Base-by-base conservation (phyloP, 768 basidiomycete species). In the Tricholoma bakamatsutake region DNA sequence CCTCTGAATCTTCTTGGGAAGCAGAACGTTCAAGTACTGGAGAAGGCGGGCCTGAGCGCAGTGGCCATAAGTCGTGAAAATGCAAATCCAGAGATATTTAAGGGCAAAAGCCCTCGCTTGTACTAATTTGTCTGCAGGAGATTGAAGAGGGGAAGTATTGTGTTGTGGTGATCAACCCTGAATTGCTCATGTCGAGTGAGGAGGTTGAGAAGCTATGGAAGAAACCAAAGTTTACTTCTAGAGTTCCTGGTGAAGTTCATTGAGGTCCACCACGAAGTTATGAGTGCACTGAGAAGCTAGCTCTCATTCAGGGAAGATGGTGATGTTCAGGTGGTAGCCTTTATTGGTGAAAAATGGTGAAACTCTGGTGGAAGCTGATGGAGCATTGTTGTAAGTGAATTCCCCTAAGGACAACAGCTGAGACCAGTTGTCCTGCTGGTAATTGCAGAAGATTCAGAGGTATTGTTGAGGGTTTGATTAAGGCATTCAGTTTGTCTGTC, bases 231-330 rank as follows among this genome's bases (percentile, higher is more conserved):
- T n/a, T 57, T 7, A 52, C 56, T 18, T 15, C 15, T 9, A 31
- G 40, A 1, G 52, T 57, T 42, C 31, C 52, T 35, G 75, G 77
- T 52, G 73, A 78, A 58, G 74, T 61, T 0, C 76, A 77, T 50
- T 74, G 74, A n/a, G n/a, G n/a, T n/a, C n/a, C n/a, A n/a, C n/a
- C n/a, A n/a, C n/a, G n/a, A n/a, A n/a, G n/a, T n/a, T n/a, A n/a
- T n/a, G n/a, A n/a, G n/a, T n/a, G n/a, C n/a, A n/a, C n/a, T n/a
- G n/a, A n/a, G n/a, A n/a, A n/a, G n/a, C n/a, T n/a, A n/a, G n/a
- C n/a, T n/a, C n/a, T n/a, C n/a, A n/a, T n/a, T n/a, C n/a, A n/a
- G n/a, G n/a, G n/a, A n/a, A n/a, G n/a, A n/a, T n/a, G n/a, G n/a
- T n/a, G n/a, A n/a, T n/a, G n/a, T n/a, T n/a, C n/a, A n/a, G n/a